Evolutionary conservation across 2,329 filamentous ascomycete species (phyloP).

Genomic region (Penicillium sp.): DNA sequence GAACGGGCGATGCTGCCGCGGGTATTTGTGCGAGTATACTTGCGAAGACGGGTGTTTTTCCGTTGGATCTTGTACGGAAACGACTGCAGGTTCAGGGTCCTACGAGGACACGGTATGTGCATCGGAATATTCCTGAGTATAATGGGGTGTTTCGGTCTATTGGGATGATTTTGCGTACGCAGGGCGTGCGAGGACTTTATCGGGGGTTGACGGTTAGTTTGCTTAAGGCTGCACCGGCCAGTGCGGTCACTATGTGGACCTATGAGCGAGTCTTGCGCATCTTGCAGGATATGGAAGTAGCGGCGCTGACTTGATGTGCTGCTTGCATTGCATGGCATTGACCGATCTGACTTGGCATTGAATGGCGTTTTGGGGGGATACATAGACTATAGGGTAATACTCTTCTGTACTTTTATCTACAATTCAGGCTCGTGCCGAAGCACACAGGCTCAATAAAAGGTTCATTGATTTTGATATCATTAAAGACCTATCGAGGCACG

Average conservation of each 20-base stretch:
- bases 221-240: conserved; percentile 90
- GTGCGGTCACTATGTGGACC: conserved; percentile 91
- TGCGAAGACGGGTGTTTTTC: conserved; percentile 89
- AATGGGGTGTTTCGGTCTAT: conserved; percentile 67
- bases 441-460: neutral
- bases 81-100: conserved; percentile 94
- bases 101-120: conserved; percentile 73
- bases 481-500: conserved; percentile 6
- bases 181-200: conserved; percentile 81
- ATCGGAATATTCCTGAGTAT: conserved; percentile 87
- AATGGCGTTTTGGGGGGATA: conserved; percentile 1
- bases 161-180: conserved; percentile 64
- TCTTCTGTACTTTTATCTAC: neutral
- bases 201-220: conserved; percentile 84
- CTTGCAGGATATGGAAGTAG: conserved; percentile 48
- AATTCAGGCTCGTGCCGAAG: neutral
- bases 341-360: neutral
- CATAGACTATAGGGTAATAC: neutral
- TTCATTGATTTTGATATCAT: conserved; percentile 9
- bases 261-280: conserved; percentile 75
- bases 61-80: conserved; percentile 89
- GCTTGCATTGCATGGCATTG: neutral
- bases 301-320: conserved; percentile 3
- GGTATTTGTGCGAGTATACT: conserved; percentile 77
- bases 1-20: conserved; percentile 79